These are phyloP conservation scores for Lentinula guzmanii DNA, from an alignment of 768 basidiomycete species.

Conservation along the genomic window DNA sequence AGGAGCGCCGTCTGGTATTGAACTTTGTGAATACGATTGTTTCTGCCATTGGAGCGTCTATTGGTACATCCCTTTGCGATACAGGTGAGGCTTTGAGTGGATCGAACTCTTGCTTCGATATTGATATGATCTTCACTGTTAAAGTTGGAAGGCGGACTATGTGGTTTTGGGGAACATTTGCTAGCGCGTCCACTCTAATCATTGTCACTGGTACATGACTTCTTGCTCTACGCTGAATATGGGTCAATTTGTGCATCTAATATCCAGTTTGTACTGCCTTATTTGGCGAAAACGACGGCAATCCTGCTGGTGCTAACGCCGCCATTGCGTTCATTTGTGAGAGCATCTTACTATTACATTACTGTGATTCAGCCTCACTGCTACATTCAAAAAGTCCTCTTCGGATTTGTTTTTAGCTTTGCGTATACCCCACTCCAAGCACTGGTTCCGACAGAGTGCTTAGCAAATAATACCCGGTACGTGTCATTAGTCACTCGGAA, in stretches of 20 bases:
- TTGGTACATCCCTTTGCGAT: slow-evolving; percentile 35
- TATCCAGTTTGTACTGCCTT: slow-evolving; percentile 31
- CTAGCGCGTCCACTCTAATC: slow-evolving; percentile 30
- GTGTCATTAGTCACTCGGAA: neutral
- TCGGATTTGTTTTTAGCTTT: slow-evolving; percentile 47
- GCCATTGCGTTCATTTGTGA: slow-evolving; percentile 41
- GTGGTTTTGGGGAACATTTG: slow-evolving; percentile 43
- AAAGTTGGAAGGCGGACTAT: slow-evolving; percentile 35
- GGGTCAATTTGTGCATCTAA: neutral
- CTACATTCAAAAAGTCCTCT: slow-evolving; percentile 29
- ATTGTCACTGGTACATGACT: slow-evolving; percentile 29
- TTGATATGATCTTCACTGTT: neutral
- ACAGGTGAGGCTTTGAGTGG: slow-evolving; percentile 19
- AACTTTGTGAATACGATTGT: slow-evolving; percentile 39
- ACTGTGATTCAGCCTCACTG: slow-evolving; percentile 20
- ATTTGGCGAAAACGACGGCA: slow-evolving; percentile 27
- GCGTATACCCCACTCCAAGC: slow-evolving; percentile 58
- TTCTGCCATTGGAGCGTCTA: slow-evolving; percentile 32
- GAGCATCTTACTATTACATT: slow-evolving; percentile 9
- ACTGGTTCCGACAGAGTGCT: slow-evolving; percentile 48
- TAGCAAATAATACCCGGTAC: slow-evolving; percentile 47
- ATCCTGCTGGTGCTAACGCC: slow-evolving; percentile 32
- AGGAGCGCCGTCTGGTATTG: slow-evolving; percentile 31
- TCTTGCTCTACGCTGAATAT: neutral
- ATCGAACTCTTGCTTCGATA: neutral